Base-by-base conservation (phyloP, 2,329 filamentous ascomycete species). In the Aurifilum marmelostoma region DNA sequence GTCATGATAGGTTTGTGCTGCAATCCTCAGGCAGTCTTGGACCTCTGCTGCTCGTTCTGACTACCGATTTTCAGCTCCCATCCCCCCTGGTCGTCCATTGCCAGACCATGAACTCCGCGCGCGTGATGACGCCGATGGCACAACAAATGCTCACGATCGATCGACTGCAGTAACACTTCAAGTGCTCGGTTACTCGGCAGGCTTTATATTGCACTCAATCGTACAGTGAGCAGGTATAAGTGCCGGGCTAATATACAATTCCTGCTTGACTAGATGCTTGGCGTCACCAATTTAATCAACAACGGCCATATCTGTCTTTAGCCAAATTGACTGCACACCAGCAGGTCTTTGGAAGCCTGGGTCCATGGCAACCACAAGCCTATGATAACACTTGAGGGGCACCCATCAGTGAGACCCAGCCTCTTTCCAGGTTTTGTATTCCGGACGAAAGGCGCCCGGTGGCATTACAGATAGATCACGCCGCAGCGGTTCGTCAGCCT, bases 321-420 rank as follows among this genome's bases (percentile, higher is more conserved):
- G 68, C 66, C 68, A 68, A 54, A 70, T 65, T 63, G 68, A 61
- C 66, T 68, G 62, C 43, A 68, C 50, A 62, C 39, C 61, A 66
- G 64, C n/a, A 47, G 2, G 37, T 39, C 43, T 43, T 64, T 64
- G 62, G 16, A 50, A 52, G 11, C 12, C n/a, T n/a, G n/a, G n/a
- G n/a, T n/a, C 18, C 32, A 24, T 64, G 9, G 18, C 8, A 9
- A 12, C 14, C 9, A 32, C 37, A 39, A 34, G 14, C 14, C 47
- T 52, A 21, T 24, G 7, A 34, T 24, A 12, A 24, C 5, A n/a
- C 8, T 43, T 9, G 43, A 37, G 37, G 56, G 54, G 54, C 6
- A 21, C 59, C 63, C 62, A 62, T 69, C 58, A 56, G 3, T 39
- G 1, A 24, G 32, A 8, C 5, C 39, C 21, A 27, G 5, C 8